Evolutionary conservation across 2,329 filamentous ascomycete genomes (phyloP), one percentile per base, ranked within the genome.

Genomic region (Verticillium isaacii): DNA sequence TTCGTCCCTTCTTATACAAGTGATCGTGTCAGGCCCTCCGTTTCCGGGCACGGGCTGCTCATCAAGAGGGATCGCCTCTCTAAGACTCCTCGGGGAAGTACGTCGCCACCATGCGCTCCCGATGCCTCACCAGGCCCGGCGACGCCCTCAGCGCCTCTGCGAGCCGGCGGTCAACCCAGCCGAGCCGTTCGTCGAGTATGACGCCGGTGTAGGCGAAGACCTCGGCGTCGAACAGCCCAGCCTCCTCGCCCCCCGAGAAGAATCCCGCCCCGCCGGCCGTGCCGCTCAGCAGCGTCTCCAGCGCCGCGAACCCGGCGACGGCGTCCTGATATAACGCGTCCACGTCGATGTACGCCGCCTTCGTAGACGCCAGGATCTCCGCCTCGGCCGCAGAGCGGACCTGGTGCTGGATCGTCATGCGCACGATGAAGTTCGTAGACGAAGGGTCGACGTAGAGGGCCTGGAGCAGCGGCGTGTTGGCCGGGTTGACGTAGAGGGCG

Each of bases 191-290:
- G 63, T 90, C 86, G 59, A 96, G 76, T 59, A 98, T 79, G 58
- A 96, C 78, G 73, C 96, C 87, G 0, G 91, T 93, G 74, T 97
- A 99, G 3, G 92, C 88, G 76, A 97, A 98, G 2, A 98, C 85
- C 60, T 86, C 87, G 7, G 94, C 93, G 75, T 99, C 95, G 68
- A 98, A 94, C 29, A 94, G 71, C 0, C 88, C 86, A 0, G 94
- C 92, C 72, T 34, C 74, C 58, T 62, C 73, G 71, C 64, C 69
- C 29, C 71, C 78, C 11, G 58, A 59, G 61, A 84, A 84, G 71
- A 86, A 86, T 80, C 81, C 85, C 8, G 17, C 57, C 12, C 36
- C 57, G 60, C 66, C 17, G 61, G 66, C 19, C 41, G 58, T 36
- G 60, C 64, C 50, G 34, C 65, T 63, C 6, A 85, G 70, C 7